phyloP scores from a whole-genome alignment of 352 stramenopile species.

The Phytophthora ohioensis region DNA sequence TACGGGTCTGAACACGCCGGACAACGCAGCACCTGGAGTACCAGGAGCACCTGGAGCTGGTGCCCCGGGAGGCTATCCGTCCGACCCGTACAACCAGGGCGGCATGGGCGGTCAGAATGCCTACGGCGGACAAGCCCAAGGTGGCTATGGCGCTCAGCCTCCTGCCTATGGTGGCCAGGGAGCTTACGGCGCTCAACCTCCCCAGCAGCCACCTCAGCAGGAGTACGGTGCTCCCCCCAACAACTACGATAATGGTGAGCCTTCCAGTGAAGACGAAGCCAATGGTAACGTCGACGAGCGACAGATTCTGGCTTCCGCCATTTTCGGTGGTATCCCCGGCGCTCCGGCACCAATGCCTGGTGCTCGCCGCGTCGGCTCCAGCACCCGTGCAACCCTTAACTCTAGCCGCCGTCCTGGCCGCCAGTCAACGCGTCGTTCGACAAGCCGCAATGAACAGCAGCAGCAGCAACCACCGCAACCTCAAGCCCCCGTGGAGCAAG shows the following conservation, averaged over 20 bases:
- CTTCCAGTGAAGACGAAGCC: conserved; percentile 44
- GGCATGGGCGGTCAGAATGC: conserved; percentile 28
- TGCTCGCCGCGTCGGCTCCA: conserved; percentile 47
- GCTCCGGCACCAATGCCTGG: conserved; percentile 55
- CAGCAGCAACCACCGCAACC: conserved; percentile 46
- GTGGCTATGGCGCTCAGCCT: conserved; percentile 49
- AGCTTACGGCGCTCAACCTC: conserved; percentile 46
- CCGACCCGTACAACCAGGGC: conserved; percentile 51
- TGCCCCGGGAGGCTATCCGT: conserved; percentile 42
- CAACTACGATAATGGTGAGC: conserved; percentile 66
- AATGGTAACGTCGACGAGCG: conserved; percentile 69
- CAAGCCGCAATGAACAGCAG: conserved; percentile 51
- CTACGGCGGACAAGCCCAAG: conserved; percentile 38
- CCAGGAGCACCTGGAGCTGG: conserved; percentile 24
- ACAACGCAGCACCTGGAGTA: conserved; percentile 41
- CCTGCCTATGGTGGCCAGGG: conserved; percentile 46
- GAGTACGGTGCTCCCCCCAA: conserved; percentile 47
- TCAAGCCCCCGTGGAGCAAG: conserved; percentile 44
- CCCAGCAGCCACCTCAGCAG: conserved; percentile 43
- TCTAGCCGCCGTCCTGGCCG: conserved; percentile 40
- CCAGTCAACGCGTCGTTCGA: conserved; percentile 36
- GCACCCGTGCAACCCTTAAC: conserved; percentile 38
- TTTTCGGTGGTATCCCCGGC: conserved; percentile 96
- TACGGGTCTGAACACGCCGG: conserved; percentile 74
- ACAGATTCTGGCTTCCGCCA: conserved; percentile 92